Base-by-base conservation (phyloP, 306 rosid genomes). In the Rubus parviflorus region DNA sequence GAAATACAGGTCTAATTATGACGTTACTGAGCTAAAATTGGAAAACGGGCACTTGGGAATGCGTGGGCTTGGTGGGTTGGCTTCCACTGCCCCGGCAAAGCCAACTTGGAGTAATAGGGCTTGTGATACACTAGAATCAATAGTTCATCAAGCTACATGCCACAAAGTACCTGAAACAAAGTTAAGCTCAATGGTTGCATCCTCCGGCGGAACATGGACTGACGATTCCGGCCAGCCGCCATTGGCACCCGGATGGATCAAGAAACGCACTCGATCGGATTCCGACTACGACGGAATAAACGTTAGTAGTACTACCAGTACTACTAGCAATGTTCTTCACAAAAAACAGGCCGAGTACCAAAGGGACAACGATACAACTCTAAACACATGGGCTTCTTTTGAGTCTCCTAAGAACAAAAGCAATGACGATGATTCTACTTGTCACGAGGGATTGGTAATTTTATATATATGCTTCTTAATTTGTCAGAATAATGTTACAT, bases 71-170 rank as follows among this genome's bases (percentile, higher is more conserved):
- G 78, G 76, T 78, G 89, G 94, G 77, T 81, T 82, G 20, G 79
- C 30, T 22, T 72, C 82, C 46, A 72, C 43, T 0, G 22, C 81
- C 65, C 77, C 76, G 5, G 15, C 70, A 72, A 91, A 87, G 87
- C 85, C 90, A 81, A 83, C 77, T 15, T 81, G 87, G 90, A 72
- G 52, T 13, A 67, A 41, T n/a, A 82, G 64, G 71, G 82, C 91
- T 81, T 72, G 75, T 47, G 90, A 84, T 11, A 91, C 94, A 9
- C 73, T 91, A 15, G 94, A 91, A 77, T 89, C 92, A 5, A 43
- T 91, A 7, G 94, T 91, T 58, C 80, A 81, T 51, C 97, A 88
- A 70, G 97, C 90, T 49, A 82, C 88, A 38, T 45, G 60, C 66
- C 83, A 84, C 37, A 45, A 49, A 58, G 22, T 35, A 62, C 82